Evolutionary conservation across 1,139 yeast genomes (phyloP), one percentile per base, ranked within the genome.

Genomic region (Magnusiomyces paraingens): DNA sequence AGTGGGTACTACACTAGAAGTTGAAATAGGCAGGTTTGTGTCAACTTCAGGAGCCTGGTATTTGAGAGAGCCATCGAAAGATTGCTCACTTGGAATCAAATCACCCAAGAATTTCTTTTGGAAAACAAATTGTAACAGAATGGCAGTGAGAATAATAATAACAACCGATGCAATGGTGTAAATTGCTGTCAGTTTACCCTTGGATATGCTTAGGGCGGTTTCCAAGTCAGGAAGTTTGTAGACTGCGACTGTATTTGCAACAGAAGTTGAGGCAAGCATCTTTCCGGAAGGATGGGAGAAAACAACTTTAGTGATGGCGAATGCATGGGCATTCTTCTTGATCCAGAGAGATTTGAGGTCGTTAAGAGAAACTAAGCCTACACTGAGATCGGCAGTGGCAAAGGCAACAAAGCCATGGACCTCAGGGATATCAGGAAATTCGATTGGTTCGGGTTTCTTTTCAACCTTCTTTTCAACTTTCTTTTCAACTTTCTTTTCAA

Each of bases 291-390:
- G 84, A 15, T 88, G 83, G 3, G 49, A 46, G 57, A 90, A 82
- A 0, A 81, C 74, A 11, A 88, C 80, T 51, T 81, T 77, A 0
- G 97, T 91, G 52, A 91, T 83, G 11, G 96, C 93, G 68, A 88
- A 86, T 8, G 78, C 74, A 67, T 91, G 98, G 50, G 84, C 82
- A 57, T 84, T 79, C 51, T 77, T 76, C 57, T 83, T 73, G 5
- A 76, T 70, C 56, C 77, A 78, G 46, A 82, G 63, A 11, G 76
- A 70, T 50, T 76, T 74, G 55, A 87, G 77, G 58, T 76, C 80
- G 17, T 76, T 73, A 26, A 79, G 70, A 47, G 78, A 78, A 5
- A 83, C 69, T 12, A 86, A 64, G 1, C 81, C 72, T 21, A 90
- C 74, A 1, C 95, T 81, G 58, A 82, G 78, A 61, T 88, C 93